Evolutionary conservation across 2,329 filamentous ascomycete species (phyloP), one percentile per base, ranked within the genome.

Genomic region (Cercospora beticola): DNA sequence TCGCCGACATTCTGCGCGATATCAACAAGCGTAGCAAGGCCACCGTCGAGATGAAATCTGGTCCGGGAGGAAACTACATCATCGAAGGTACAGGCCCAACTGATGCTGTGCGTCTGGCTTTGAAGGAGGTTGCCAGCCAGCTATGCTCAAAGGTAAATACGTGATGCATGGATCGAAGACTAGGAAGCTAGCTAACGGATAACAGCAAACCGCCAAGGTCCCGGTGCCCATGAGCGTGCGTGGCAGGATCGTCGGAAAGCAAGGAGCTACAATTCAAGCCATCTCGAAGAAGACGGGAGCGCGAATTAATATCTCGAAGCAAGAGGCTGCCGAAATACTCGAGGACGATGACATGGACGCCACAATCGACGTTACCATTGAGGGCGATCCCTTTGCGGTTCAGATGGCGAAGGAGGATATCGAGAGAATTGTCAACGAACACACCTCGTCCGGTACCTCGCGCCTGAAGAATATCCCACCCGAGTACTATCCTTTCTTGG

Each of bases 401-500:
- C 91, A 92, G 72, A 88, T 93, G 80, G 95, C 95, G 66, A 89
- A 89, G 70, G 89, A 92, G 67, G 90, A 92, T 74, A 95, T 99
- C 75, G 86, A 92, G 76, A 90, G 90, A 76, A 97, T 98, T 78
- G 93, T 92, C 66, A 91, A 90, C 75, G 93, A 97, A 81, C 90
- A 93, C 70, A 89, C 92, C 64, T 90, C 92, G 65, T 94, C 90
- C 74, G 87, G 94, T 77, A 95, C 88, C 81, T 86, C 93, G 67
- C 92, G 92, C 75, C 82, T 99, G 72, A 92, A 90, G 80, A 89
- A 90, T 60, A 90, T 99, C 68, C 94, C 95, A 7, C 88, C 93
- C 28, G 93, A 97, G 78, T 96, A 95, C 81, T 99, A 95, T 81
- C 94, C 94, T 63, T 99, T 99, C 84, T 90, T 99, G 79, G 90